Percentiles rank a stretch among this genome's conserved stretches.
These are phyloP conservation scores for Blastocystis sp. DNA, from an alignment of 352 stramenopile species.

Conservation along the genomic window DNA sequence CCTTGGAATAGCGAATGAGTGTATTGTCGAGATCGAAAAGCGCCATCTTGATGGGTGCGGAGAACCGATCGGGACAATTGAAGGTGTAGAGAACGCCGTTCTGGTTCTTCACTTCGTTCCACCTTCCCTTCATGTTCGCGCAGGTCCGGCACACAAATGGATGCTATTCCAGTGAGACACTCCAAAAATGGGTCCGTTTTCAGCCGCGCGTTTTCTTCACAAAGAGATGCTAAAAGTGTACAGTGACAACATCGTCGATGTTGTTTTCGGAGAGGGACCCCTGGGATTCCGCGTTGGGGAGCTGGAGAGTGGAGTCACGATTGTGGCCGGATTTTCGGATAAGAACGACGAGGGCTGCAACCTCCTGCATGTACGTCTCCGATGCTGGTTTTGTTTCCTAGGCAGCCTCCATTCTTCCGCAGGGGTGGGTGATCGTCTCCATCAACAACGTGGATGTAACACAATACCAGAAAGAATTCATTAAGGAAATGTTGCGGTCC, in stretches of 20 bases:
- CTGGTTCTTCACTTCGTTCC: conserved; percentile 1
- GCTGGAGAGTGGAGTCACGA: not conserved
- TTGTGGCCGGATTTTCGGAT: conserved; percentile 40
- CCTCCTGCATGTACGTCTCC: conserved; percentile 1
- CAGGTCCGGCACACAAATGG: too few relatives aligned
- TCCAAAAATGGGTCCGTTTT: not conserved
- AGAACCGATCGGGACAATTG: not conserved
- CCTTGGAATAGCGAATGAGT: conserved; percentile 38
- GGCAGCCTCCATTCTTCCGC: not conserved
- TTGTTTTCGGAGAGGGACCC: conserved; percentile 43
- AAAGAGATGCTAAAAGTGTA: conserved; percentile 58
- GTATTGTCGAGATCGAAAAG: conserved; percentile 66
- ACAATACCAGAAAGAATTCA: conserved; percentile 2
- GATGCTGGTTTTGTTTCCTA: not conserved
- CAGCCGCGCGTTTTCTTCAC: not conserved
- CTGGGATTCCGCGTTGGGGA: conserved; percentile 40
- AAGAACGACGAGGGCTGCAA: not conserved
- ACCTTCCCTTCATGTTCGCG: not conserved
- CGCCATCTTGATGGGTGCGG: not conserved
- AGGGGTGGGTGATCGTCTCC: conserved; percentile 27
- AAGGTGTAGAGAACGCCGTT: not conserved
- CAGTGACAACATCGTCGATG: conserved; percentile 13
- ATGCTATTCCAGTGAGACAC: not conserved
- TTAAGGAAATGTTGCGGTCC: conserved; percentile 5
- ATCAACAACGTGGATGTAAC: conserved; percentile 1